phyloP scores from a whole-genome alignment of 331 rosid genomes.

The Pyracantha coccinea region DNA sequence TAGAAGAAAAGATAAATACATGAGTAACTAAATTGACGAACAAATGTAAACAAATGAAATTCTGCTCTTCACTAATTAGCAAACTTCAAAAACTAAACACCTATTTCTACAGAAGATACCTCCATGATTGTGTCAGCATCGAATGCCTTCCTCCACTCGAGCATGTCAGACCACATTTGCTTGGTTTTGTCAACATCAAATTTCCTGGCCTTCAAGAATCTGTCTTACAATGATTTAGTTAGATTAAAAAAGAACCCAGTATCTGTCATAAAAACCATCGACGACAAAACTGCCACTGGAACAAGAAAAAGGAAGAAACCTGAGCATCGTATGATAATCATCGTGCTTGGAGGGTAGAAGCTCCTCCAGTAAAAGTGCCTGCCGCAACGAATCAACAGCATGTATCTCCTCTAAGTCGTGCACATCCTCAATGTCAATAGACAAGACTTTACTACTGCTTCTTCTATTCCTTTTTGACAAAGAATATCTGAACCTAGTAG shows the following conservation, averaged over 20 bases:
- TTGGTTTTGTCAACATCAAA: constrained; percentile 74
- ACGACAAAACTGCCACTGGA: background rate
- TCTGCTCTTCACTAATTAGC: background rate
- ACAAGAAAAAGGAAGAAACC: constrained; percentile 26
- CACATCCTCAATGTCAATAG: constrained; percentile 68
- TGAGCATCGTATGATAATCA: constrained; percentile 87
- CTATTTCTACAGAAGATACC: constrained; percentile 32
- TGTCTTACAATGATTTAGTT: constrained; percentile 15
- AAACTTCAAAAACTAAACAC: background rate
- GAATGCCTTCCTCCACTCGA: constrained; percentile 82
- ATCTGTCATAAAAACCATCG: background rate
- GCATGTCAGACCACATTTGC: constrained; percentile 90
- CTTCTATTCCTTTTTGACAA: constrained; percentile 53
- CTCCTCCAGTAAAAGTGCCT: constrained; percentile 63
- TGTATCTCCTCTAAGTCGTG: constrained; percentile 63
- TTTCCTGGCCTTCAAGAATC: constrained; percentile 90
- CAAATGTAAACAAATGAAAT: background rate
- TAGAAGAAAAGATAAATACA: background rate
- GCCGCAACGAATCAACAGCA: constrained; percentile 67
- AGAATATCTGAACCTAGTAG: constrained; percentile 53
- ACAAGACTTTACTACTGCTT: constrained; percentile 78
- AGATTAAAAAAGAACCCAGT: background rate
- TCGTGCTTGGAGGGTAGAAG: constrained; percentile 75
- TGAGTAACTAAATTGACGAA: background rate
- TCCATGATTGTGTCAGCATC: constrained; percentile 62